phyloP scores from a whole-genome alignment of 768 basidiomycete genomes.

The Xerocomellus intermedius region DNA sequence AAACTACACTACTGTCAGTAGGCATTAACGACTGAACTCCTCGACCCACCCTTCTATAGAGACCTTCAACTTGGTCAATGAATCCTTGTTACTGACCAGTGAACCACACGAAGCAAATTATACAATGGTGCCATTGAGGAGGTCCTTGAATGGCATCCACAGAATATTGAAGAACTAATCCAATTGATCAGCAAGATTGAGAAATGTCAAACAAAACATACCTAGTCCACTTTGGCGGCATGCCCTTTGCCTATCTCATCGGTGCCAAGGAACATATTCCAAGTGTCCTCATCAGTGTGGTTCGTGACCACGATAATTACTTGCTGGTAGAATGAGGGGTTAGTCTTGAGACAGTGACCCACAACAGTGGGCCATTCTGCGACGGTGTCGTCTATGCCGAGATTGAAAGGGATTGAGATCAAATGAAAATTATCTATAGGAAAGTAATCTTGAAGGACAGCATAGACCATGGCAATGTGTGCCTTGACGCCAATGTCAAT shows the following conservation, averaged over 20 bases:
- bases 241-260: not conserved
- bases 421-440: not conserved
- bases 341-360: not conserved
- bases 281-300: not conserved
- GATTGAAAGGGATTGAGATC: not conserved
- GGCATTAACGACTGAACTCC: no score
- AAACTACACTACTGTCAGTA: no score
- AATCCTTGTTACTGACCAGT: not conserved
- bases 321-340: not conserved
- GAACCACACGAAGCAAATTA: not conserved
- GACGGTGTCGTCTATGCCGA: not conserved
- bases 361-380: not conserved
- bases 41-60: no score
- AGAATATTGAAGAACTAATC: no score
- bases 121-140: not conserved
- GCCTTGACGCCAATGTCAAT: not conserved
- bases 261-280: not conserved
- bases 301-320: not conserved
- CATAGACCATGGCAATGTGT: not conserved
- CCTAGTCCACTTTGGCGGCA: not conserved
- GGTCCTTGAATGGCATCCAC: not conserved
- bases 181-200: no score
- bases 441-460: not conserved
- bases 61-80: not conserved
- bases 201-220: not conserved